These are phyloP conservation scores for Penium margaritaceum DNA, from an alignment of 139 green algal species.

Conservation along the genomic window DNA sequence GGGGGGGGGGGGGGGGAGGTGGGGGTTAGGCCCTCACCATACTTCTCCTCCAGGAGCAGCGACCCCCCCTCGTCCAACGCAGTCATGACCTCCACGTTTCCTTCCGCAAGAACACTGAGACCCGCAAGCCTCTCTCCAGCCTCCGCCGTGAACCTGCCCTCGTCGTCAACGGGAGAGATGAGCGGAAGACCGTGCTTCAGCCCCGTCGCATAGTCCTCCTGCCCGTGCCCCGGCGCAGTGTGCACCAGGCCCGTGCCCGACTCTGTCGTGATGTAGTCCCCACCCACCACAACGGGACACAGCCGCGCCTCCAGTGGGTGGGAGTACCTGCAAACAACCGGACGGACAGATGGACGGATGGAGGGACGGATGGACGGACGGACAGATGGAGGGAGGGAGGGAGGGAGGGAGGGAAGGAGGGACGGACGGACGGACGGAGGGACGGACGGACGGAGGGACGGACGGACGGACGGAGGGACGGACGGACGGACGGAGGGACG, in stretches of 20 bases:
- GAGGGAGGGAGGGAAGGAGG: too few species aligned
- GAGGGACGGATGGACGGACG: too few species aligned
- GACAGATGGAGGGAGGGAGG: too few species aligned
- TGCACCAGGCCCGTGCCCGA: slow-evolving; percentile 93
- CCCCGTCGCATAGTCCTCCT: slow-evolving; percentile 76
- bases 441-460: too few species aligned
- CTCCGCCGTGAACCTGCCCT: slow-evolving; percentile 78
- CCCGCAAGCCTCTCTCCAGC: slow-evolving; percentile 63
- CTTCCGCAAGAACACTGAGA: slow-evolving; percentile 71
- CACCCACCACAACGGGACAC: slow-evolving; percentile 80
- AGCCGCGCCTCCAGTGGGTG: slow-evolving; percentile 80
- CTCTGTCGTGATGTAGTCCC: slow-evolving; percentile 98
- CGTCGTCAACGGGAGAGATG: slow-evolving; percentile 90
- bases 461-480: too few species aligned
- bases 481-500: too few species aligned
- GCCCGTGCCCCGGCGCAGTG: slow-evolving; percentile 81
- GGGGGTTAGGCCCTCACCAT: too few species aligned
- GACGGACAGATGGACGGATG: too few species aligned
- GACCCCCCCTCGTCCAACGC: slow-evolving; percentile 17
- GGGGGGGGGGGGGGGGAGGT: too few species aligned
- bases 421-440: too few species aligned
- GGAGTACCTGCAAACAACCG: slow-evolving; percentile 73
- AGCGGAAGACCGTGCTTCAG: slow-evolving; percentile 74
- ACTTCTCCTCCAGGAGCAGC: slow-evolving; percentile 81
- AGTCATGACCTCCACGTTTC: slow-evolving; percentile 74